phyloP scores from a whole-genome alignment of 441 rosid genomes.

The Manihot esculenta region DNA sequence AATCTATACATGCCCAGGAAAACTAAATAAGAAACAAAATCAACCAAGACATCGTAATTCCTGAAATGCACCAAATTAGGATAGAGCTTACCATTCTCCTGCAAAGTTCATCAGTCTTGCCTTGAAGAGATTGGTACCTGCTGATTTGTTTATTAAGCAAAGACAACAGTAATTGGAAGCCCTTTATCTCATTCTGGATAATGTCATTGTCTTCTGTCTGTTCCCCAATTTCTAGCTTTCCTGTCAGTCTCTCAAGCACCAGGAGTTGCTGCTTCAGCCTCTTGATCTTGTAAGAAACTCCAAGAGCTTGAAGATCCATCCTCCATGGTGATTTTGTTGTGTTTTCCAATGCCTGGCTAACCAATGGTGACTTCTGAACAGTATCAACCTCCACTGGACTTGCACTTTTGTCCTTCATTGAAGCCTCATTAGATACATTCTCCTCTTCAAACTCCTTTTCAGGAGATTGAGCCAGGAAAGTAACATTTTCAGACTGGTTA shows the following conservation, averaged over 20 bases:
- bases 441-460: conserved; percentile 48
- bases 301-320: conserved; percentile 91
- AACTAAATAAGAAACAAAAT: background rate
- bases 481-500: conserved; percentile 22
- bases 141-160: conserved; percentile 71
- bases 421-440: conserved; percentile 31
- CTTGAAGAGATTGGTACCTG: conserved; percentile 85
- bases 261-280: conserved; percentile 87
- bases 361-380: conserved; percentile 26
- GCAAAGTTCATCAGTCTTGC: conserved; percentile 78
- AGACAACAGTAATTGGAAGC: conserved; percentile 46
- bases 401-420: conserved; percentile 35
- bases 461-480: conserved; percentile 46
- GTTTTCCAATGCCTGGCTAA: conserved; percentile 33
- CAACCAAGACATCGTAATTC: background rate
- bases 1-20: background rate
- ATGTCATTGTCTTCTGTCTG: conserved; percentile 29
- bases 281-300: conserved; percentile 83
- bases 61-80: conserved; percentile 1
- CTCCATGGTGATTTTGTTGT: conserved; percentile 50
- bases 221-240: conserved; percentile 54
- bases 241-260: conserved; percentile 73
- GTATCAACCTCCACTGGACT: conserved; percentile 25
- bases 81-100: conserved; percentile 66
- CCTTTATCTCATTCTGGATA: conserved; percentile 29